A percentile compares a stretch with the other conserved stretches of the same genome.
Conservation (phyloP, 2,329 filamentous ascomycete species). For the Cladosporium halotolerans region DNA sequence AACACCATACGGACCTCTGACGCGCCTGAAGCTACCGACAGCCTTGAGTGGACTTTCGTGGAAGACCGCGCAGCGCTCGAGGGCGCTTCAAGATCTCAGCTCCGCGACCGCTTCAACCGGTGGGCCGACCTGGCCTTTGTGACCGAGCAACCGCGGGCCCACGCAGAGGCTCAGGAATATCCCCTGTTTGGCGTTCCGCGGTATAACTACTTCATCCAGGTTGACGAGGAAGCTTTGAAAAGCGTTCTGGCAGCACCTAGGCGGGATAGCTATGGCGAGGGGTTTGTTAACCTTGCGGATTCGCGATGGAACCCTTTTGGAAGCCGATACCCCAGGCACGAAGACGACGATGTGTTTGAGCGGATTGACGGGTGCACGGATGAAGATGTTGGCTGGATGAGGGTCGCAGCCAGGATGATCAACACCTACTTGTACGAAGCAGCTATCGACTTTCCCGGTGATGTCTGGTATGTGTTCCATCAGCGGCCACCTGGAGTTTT, state of each 20-base stretch:
- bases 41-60: constrained; percentile 3
- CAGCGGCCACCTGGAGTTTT: neutral
- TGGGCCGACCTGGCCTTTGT: neutral
- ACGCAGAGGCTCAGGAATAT: neutral
- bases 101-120: constrained; percentile 1
- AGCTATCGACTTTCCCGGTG: neutral
- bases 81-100: neutral
- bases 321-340: neutral
- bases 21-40: neutral
- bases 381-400: constrained; percentile 3
- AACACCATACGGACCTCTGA: neutral
- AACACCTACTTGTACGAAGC: neutral
- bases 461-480: neutral
- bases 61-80: neutral
- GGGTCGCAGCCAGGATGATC: neutral
- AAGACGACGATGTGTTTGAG: neutral
- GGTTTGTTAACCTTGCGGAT: neutral
- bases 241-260: neutral
- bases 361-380: neutral
- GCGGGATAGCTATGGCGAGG: neutral
- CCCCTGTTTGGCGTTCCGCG: neutral
- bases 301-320: neutral
- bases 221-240: constrained; percentile 2
- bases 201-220: neutral
- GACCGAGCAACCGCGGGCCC: neutral